Conservation (phyloP, 495 filamentous ascomycete genomes). For the Annulohypoxylon maeteangense region DNA sequence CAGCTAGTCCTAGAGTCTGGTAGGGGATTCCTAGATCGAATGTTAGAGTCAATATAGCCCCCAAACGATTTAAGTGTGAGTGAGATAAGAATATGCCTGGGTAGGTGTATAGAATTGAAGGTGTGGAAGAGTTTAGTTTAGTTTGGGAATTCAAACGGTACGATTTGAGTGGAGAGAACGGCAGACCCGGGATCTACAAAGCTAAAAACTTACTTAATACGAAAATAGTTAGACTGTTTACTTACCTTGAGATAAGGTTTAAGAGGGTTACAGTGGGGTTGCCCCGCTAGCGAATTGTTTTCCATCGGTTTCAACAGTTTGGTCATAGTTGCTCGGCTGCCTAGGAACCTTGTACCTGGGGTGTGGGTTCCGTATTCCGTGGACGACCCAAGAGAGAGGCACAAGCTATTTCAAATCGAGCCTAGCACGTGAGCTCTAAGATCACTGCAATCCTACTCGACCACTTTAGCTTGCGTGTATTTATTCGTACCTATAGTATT, state of each 20-base stretch:
- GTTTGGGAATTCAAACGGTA: background rate
- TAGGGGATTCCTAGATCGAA: conserved; percentile 8
- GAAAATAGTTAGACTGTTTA: conserved; percentile 14
- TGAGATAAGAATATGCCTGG: background rate
- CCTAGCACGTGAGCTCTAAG: background rate
- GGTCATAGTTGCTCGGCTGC: conserved; percentile 2
- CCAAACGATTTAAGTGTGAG: background rate
- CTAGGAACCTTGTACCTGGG: conserved; percentile 6
- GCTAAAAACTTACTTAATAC: conserved; percentile 11
- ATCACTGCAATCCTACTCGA: background rate
- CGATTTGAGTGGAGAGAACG: background rate
- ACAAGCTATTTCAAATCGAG: background rate
- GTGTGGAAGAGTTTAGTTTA: background rate
- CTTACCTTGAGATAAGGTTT: conserved; percentile 24
- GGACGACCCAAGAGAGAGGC: conserved; percentile 2
- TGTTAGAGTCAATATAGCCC: background rate
- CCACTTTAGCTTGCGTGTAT: background rate
- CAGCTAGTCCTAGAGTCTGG: conserved; percentile 17
- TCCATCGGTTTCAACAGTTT: background rate
- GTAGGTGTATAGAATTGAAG: background rate
- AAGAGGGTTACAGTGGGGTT: conserved; percentile 13
- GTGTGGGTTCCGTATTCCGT: conserved; percentile 6
- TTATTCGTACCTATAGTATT: background rate
- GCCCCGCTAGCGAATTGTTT: conserved; percentile 3
- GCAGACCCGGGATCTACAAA: conserved; percentile 19